Conservation (phyloP, 345 rosid genomes). For the Linum trigynum region DNA sequence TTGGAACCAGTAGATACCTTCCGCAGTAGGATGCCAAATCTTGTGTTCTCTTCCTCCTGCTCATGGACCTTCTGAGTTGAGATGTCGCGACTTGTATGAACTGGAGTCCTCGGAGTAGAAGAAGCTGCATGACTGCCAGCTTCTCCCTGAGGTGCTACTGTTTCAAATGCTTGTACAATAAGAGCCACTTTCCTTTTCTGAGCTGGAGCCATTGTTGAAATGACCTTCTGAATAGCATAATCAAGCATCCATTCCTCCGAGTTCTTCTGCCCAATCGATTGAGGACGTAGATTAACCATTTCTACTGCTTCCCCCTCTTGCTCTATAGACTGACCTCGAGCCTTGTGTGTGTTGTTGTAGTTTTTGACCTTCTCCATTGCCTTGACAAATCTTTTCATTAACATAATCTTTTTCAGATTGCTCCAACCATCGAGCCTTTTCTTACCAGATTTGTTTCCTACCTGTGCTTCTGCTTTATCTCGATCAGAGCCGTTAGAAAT, state of each 20-base stretch:
- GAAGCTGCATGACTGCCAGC: slow-evolving; percentile 20
- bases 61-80: slow-evolving; percentile 11
- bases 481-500: slow-evolving; percentile 4
- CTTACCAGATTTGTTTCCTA: slow-evolving; percentile 24
- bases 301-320: slow-evolving; percentile 15
- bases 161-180: slow-evolving; percentile 8
- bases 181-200: slow-evolving; percentile 10
- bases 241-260: slow-evolving; percentile 13
- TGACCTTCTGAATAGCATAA: slow-evolving; percentile 8
- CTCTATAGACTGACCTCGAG: slow-evolving; percentile 30
- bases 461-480: slow-evolving; percentile 16
- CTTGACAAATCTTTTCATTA: slow-evolving; percentile 69
- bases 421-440: slow-evolving; percentile 63
- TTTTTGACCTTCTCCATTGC: slow-evolving; percentile 58
- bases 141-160: slow-evolving; percentile 25
- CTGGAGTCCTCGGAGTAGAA: slow-evolving; percentile 27
- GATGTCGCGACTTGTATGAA: background rate
- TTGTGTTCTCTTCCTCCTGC: slow-evolving; percentile 8
- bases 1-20: slow-evolving; percentile 13
- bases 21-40: slow-evolving; percentile 8
- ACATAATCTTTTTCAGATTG: slow-evolving; percentile 61
- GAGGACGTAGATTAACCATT: slow-evolving; percentile 1
- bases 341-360: slow-evolving; percentile 35
- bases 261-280: background rate
- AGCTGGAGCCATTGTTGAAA: slow-evolving; percentile 8